Base-by-base conservation (phyloP, 192 early-diverging fungal species). In the Lobosporangium transversale region DNA sequence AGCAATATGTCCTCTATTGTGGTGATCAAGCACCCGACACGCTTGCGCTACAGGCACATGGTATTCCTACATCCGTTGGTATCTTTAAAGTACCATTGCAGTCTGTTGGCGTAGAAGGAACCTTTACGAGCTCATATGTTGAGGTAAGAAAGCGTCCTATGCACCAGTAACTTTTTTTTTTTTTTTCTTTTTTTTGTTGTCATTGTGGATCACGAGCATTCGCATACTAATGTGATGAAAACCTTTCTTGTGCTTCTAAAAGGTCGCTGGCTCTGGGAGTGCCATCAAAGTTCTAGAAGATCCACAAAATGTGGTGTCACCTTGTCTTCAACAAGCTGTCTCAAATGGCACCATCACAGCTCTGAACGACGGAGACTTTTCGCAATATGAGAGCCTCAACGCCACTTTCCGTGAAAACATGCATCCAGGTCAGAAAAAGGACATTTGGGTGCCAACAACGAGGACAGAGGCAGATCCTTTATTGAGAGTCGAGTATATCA, bases 71-170 rank as follows among this genome's bases (percentile, higher is more conserved):
- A 5, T 15, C 0, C 1, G 21, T 31, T 5, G 30, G 20, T 0
- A 32, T 0, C 24, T 75, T 85, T 30, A 71, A 73, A 18, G 65
- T 83, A 12, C 84, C 84, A 21, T 58, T 85, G n/a, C 27, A 14
- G 8, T 52, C 40, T 2, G 62, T 79, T 20, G 66, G 60, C 45
- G 67, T 62, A 24, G 56, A 53, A 8, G 81, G 79, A 49, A 85
- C 37, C 1, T 67, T 59, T 33, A 60, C 63, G 21, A 57, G 79
- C 30, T 71, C 81, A n/a, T 85, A 75, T 49, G 42, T 85, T 11
- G 83, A 82, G 68, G 83, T 85, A 80, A 69, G 59, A 42, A n/a
- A 10, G n/a, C n/a, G n/a, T n/a, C n/a, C n/a, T n/a, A n/a, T n/a
- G n/a, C n/a, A n/a, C n/a, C n/a, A n/a, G n/a, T n/a, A n/a, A n/a